Conservation (phyloP, 2,329 filamentous ascomycete genomes). For the Botrytis elliptica region DNA sequence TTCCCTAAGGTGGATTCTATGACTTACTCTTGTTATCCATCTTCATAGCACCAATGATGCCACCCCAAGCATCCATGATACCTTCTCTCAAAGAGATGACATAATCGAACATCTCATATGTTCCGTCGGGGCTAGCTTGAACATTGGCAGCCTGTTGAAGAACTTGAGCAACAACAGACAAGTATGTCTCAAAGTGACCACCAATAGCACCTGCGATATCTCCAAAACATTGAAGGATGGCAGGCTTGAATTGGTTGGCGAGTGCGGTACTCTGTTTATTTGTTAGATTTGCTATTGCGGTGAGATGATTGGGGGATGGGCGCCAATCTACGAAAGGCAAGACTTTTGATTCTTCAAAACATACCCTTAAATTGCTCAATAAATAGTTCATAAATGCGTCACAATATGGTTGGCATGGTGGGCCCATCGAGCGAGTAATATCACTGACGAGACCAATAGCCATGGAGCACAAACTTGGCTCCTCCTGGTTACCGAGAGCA, state of each 20-base stretch:
- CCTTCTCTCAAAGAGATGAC: constrained; percentile 92
- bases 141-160: constrained; percentile 89
- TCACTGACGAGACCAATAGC: constrained; percentile 97
- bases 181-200: constrained; percentile 87
- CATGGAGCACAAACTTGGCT: constrained; percentile 91
- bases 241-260: constrained; percentile 95
- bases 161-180: constrained; percentile 88
- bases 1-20: neutral
- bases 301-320: neutral
- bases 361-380: constrained; percentile 81
- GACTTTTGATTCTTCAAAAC: constrained; percentile 37
- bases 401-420: constrained; percentile 90
- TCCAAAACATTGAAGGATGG: constrained; percentile 95
- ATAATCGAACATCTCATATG: constrained; percentile 96
- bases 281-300: constrained; percentile 3
- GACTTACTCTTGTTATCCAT: constrained; percentile 69
- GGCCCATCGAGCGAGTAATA: constrained; percentile 86
- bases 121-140: constrained; percentile 72
- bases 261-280: constrained; percentile 68
- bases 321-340: neutral
- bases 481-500: constrained; percentile 92
- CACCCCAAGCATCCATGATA: constrained; percentile 99
- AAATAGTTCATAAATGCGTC: constrained; percentile 98
- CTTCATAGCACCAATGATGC: constrained; percentile 94
- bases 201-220: constrained; percentile 95